A percentile compares a stretch with the other conserved stretches of the same genome.
Evolutionary conservation across 768 basidiomycete genomes (phyloP).

Genomic region (Tylopilus sp.): DNA sequence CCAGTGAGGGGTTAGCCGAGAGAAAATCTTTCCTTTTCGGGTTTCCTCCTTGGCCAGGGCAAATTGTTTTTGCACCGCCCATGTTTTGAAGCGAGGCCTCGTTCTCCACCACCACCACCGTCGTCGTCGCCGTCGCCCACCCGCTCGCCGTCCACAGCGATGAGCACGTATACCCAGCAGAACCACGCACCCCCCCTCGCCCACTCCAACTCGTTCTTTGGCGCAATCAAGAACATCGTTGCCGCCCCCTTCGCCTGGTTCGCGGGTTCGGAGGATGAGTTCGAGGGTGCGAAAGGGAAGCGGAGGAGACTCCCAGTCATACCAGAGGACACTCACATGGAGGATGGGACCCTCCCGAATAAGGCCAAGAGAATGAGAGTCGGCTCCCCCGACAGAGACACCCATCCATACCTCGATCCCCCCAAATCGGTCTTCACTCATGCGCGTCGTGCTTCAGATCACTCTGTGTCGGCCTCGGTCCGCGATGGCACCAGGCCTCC

Average conservation of each 20-base stretch:
- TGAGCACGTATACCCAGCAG: slow-evolving; percentile 31
- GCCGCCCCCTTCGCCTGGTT: slow-evolving; percentile 58
- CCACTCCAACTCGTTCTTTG: slow-evolving; percentile 59
- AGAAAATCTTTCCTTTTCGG: slow-evolving; percentile 12
- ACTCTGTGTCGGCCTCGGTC: slow-evolving; percentile 17
- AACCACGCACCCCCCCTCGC: slow-evolving; percentile 35
- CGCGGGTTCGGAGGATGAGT: slow-evolving; percentile 48
- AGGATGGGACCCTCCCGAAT: slow-evolving; percentile 33
- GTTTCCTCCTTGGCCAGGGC: slow-evolving; percentile 6
- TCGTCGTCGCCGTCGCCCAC: slow-evolving; percentile 17
- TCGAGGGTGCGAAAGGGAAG: slow-evolving; percentile 51
- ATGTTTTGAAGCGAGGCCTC: slow-evolving; percentile 14
- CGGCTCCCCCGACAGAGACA: slow-evolving; percentile 43
- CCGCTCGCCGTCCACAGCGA: slow-evolving; percentile 20
- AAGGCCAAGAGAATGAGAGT: slow-evolving; percentile 53
- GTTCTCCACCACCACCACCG: slow-evolving; percentile 21
- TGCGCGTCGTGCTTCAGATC: slow-evolving; percentile 19
- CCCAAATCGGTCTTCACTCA: slow-evolving; percentile 43
- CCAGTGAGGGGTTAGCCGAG: slow-evolving; percentile 4
- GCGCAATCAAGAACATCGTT: slow-evolving; percentile 63
- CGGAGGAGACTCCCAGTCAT: slow-evolving; percentile 43
- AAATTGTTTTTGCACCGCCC: slow-evolving; percentile 21
- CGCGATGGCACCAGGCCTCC: slow-evolving; percentile 26
- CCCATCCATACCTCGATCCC: slow-evolving; percentile 51
- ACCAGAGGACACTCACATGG: slow-evolving; percentile 23